Base-by-base conservation (phyloP, 148 eudicot species). In the Vaccinium corymbosum region DNA sequence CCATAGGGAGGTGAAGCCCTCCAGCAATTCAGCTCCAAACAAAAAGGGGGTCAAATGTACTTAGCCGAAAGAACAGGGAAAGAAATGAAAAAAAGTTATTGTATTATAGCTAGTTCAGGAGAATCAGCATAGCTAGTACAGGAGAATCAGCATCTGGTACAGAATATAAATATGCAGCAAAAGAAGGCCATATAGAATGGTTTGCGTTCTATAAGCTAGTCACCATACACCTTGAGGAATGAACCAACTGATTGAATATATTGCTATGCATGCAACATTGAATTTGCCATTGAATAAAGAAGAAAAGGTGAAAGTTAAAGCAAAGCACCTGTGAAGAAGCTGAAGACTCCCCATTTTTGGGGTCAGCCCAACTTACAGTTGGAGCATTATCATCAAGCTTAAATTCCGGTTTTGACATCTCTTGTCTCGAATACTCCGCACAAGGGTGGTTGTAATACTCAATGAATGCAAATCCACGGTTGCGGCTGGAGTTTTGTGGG, bases 371-470 rank as follows among this genome's bases (percentile, higher is more conserved):
- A 81, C 95, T 97, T 79, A 97, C 96, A 56, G 96, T 95, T 76
- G 98, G 99, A 87, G 96, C 88, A 86, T 93, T 93, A 71, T 85
- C 94, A 83, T 89, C 95, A n/a, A 97, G 95, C 86, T 95, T 97
- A 88, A 97, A 97, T 48, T 88, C 86, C 53, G 98, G 86, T 79
- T 85, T 87, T 64, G 93, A 94, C 99, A 97, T 97, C 83, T 92
- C 90, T 86, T 90, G 88, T 81, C 95, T 94, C 51, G 99, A 90
- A 88, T 97, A 94, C 79, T 97, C 99, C 1, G 99, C 99, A 85
- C 99, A 97, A 27, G 96, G 96, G 89, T 94, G 96, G 88, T 97
- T 97, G 84, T 95, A 94, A 83, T 97, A 97, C 91, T 94, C 99
- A 29, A 97, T 85, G 83, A 97, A 97, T 49, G 91, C 98, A 89